These are phyloP conservation scores for Cryptosporidium ryanae DNA, from an alignment of 169 alveolate genomes.

Conservation along the genomic window DNA sequence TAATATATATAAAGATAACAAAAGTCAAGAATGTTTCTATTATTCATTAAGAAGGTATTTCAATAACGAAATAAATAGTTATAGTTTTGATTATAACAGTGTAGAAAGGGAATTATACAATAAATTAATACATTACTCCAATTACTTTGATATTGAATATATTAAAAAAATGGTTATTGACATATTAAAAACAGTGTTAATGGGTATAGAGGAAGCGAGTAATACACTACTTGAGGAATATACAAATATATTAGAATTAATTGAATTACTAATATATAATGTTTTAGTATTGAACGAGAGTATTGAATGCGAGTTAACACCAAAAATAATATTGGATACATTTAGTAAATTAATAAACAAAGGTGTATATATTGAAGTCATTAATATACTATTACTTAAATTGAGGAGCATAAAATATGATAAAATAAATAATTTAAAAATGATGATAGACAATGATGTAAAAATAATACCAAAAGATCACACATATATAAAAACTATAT, in stretches of 20 bases:
- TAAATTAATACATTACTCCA: conserved; percentile 44
- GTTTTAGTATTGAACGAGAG: background rate
- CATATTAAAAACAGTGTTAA: background rate
- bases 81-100: conserved; percentile 57
- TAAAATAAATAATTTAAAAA: background rate
- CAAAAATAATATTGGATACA: background rate
- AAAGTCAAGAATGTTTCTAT: background rate
- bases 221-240: too few species aligned
- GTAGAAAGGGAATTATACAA: conserved; percentile 63
- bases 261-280: conserved; percentile 10
- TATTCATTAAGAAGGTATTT: background rate
- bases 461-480: conserved; percentile 26
- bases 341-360: background rate
- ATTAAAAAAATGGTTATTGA: conserved; percentile 1
- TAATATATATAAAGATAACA: background rate
- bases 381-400: background rate
- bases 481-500: conserved; percentile 27
- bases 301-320: background rate
- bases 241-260: conserved; percentile 1
- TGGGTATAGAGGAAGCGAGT: background rate
- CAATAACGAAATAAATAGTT: background rate
- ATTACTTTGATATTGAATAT: conserved; percentile 30
- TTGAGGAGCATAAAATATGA: conserved; percentile 5
- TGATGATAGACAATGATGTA: background rate
- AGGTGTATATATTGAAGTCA: background rate